Base-by-base conservation (phyloP, 108 stramenopile genomes). In the Hondaea fermentalgiana region DNA sequence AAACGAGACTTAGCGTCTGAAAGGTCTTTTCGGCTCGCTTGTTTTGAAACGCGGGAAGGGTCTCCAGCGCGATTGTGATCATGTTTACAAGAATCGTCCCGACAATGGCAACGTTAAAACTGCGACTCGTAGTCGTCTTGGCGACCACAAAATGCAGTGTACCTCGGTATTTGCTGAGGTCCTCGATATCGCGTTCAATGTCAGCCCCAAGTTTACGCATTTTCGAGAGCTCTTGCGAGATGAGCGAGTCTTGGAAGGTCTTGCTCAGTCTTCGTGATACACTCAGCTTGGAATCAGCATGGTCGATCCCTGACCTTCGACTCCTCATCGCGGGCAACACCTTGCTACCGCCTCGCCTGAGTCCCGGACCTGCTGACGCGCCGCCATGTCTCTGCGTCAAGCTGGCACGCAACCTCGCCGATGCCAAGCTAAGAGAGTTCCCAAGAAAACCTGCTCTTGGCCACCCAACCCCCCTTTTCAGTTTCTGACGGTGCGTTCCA, bases 21-120 rank as follows among this genome's bases (percentile, higher is more conserved):
- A 83, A 83, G 44, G 76, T 83, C 45, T 47, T 83, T 83, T 83
- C 76, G 0, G 76, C 76, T 14, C 76, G 45, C 51, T 83, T 83
- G 5, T 83, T 83, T 23, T 83, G 76, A 53, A 53, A 83, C 0
- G 76, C 6, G 19, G 45, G 49, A 47, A 83, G 51, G 6, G 76
- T 83, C 28, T 83, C 76, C 51, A 83, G 5, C 2, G 76, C 76
- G 28, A 83, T 83, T 8, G 76, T 83, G 28, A 83, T 35, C 76
- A 83, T 83, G 28, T 83, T 83, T 12, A 83, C 23, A 53, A 83
- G 76, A 28, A 83, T 83, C 6, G 76, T 83, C 25, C 0, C 76
- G 19, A 83, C 51, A 28, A 83, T 83, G 4, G 51, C 76, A 12
- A 53, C 76, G 51, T 83, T 83, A 23, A 83, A 83, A 55, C 6